phyloP scores from a whole-genome alignment of 208 protist genomes.

The Trypanosoma mega region DNA sequence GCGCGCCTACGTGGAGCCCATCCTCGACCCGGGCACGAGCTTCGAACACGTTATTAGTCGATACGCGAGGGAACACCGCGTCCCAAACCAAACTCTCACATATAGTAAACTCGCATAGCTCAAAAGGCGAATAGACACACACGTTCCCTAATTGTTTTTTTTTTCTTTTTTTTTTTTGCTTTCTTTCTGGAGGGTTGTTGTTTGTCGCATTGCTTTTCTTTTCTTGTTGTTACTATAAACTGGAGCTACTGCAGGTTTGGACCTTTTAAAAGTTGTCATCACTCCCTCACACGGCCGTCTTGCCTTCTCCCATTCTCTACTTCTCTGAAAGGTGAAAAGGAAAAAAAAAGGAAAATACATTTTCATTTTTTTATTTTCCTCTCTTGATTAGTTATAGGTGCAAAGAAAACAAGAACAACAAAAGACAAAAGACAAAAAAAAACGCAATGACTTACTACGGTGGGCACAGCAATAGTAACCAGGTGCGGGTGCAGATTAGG shows the following conservation, averaged over 20 bases:
- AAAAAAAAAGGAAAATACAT: too few relatives aligned
- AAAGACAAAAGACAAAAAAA: background rate
- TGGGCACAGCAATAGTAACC: conserved; percentile 11
- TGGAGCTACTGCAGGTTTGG: too few relatives aligned
- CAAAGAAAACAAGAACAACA: conserved; percentile 2
- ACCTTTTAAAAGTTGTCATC: too few relatives aligned
- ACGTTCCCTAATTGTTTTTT: background rate
- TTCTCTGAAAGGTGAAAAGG: too few relatives aligned
- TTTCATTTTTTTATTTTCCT: conserved; percentile 22
- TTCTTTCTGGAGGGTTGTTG: background rate
- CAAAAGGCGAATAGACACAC: background rate
- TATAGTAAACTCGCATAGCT: conserved; percentile 45
- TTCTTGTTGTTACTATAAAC: conserved; percentile 14
- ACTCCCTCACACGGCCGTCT: too few relatives aligned
- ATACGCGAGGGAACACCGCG: conserved; percentile 57
- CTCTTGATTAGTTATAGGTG: too few relatives aligned
- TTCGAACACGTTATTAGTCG: conserved; percentile 61
- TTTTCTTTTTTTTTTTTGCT: conserved; percentile 12
- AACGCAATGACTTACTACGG: conserved; percentile 40
- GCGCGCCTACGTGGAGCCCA: conserved; percentile 49
- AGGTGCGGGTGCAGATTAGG: conserved; percentile 52
- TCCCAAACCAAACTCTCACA: conserved; percentile 52
- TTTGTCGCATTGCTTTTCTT: background rate
- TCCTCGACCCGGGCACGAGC: conserved; percentile 41
- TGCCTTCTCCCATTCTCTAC: conserved; percentile 8